phyloP scores from a whole-genome alignment of 1,284 basidiomycete genomes.

The Athelia psychrophila region DNA sequence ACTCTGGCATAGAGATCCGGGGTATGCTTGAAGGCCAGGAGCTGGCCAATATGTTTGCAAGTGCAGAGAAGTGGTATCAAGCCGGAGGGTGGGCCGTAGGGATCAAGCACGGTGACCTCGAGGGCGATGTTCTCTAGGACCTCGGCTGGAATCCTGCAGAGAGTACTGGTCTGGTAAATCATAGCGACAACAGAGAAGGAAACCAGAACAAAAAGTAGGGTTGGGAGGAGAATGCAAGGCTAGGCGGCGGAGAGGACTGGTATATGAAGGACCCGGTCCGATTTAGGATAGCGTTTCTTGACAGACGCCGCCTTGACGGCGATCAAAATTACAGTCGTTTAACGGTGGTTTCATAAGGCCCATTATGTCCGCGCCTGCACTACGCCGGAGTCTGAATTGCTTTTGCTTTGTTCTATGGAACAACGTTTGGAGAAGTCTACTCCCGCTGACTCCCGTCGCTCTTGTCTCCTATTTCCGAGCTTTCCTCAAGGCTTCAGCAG shows the following conservation, averaged over 20 bases:
- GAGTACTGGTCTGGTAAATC: constrained; percentile 10
- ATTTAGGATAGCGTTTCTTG: not conserved
- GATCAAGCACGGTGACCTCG: constrained; percentile 37
- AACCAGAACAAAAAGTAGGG: too few relatives aligned
- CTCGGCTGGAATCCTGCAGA: constrained; percentile 50
- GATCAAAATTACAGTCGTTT: too few relatives aligned
- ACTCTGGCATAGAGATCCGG: constrained; percentile 55
- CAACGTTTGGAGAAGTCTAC: too few relatives aligned
- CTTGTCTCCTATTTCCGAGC: too few relatives aligned
- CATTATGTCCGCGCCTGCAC: too few relatives aligned
- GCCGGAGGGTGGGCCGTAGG: constrained; percentile 37
- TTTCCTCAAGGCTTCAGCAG: too few relatives aligned
- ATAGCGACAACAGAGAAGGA: not conserved
- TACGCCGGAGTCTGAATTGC: too few relatives aligned
- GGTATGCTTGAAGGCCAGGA: constrained; percentile 35
- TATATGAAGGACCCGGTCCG: not conserved
- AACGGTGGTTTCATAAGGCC: too few relatives aligned
- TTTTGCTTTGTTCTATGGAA: too few relatives aligned
- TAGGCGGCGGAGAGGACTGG: not conserved
- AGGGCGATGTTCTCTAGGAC: constrained; percentile 56
- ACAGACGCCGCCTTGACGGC: too few relatives aligned
- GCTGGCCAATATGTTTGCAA: constrained; percentile 38
- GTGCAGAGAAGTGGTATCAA: constrained; percentile 50
- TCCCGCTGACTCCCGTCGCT: too few relatives aligned
- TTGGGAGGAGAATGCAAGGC: not conserved